Conservation (phyloP, 352 stramenopile genomes). For the Globisporangium apiculatum region DNA sequence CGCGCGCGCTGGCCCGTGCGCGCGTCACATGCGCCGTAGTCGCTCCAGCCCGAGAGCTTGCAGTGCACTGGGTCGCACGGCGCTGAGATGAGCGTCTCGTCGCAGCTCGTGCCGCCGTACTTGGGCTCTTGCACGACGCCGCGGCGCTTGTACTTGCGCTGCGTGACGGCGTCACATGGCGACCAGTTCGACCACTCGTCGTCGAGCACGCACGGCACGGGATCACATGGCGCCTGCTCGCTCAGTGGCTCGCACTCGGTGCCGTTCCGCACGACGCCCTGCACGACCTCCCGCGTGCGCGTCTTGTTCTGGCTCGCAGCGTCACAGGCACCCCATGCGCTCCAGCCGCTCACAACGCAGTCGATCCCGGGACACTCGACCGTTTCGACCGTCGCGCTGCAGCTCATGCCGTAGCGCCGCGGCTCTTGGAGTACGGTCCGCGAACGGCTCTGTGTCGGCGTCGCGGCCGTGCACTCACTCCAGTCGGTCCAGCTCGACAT, state of each 20-base stretch:
- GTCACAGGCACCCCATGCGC: constrained; percentile 23
- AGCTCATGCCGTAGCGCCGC: constrained; percentile 29
- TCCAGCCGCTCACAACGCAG: constrained; percentile 33
- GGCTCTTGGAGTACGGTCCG: constrained; percentile 27
- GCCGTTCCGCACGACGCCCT: constrained; percentile 24
- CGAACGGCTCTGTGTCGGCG: constrained; percentile 29
- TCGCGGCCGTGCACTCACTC: constrained; percentile 36
- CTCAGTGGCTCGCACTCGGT: constrained; percentile 19
- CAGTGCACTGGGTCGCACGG: constrained; percentile 49
- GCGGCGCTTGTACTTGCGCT: constrained; percentile 32
- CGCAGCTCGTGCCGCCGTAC: constrained; percentile 26
- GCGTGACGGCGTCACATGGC: constrained; percentile 28
- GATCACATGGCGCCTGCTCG: constrained; percentile 19
- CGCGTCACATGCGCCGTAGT: constrained; percentile 35
- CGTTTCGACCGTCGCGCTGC: constrained; percentile 20
- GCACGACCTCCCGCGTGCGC: constrained; percentile 13
- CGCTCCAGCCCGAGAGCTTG: constrained; percentile 24
- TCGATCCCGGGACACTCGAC: constrained; percentile 31
- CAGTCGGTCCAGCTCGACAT: constrained; percentile 33
- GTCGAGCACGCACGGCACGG: constrained; percentile 12
- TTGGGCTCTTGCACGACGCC: constrained; percentile 18
- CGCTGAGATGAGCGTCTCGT: constrained; percentile 21
- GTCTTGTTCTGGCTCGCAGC: constrained; percentile 18
- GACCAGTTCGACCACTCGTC: constrained; percentile 31
- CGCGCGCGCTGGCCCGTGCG: constrained; percentile 29